Percentiles rank a stretch among this genome's conserved stretches.
Conservation (phyloP, 208 protist genomes). For the Acanthamoeba lenticulata region DNA sequence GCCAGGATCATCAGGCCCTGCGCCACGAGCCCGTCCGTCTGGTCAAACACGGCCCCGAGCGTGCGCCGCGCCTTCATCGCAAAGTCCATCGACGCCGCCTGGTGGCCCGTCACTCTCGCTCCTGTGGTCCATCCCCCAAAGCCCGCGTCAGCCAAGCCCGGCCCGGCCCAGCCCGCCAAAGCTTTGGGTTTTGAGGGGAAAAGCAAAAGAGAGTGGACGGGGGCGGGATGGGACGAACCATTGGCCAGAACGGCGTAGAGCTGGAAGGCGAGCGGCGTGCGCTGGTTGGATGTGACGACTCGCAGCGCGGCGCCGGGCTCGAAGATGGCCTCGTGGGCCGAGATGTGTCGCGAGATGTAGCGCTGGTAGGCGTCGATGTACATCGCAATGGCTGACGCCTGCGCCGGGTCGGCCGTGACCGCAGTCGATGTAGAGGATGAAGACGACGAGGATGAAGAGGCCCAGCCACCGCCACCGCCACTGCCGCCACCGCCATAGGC, state of each 20-base stretch:
- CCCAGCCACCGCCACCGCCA: neutral
- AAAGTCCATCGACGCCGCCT: conserved; percentile 35
- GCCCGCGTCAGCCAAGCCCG: neutral
- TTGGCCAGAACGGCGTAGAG: conserved; percentile 66
- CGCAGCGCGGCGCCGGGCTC: conserved; percentile 18
- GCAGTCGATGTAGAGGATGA: too few species aligned
- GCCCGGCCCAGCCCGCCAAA: neutral
- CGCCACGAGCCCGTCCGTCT: conserved; percentile 61
- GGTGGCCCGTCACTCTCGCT: conserved; percentile 35
- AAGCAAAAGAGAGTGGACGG: neutral
- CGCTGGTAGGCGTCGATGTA: conserved; percentile 60
- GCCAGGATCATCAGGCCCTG: conserved; percentile 66
- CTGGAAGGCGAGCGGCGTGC: conserved; percentile 65
- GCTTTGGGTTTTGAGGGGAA: neutral
- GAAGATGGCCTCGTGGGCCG: conserved; percentile 1
- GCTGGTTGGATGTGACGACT: conserved; percentile 43
- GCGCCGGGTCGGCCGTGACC: neutral
- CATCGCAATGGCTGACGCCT: neutral
- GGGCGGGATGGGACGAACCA: neutral
- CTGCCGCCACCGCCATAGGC: neutral
- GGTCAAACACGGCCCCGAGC: conserved; percentile 61
- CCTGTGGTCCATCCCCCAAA: neutral
- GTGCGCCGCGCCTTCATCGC: conserved; percentile 32
- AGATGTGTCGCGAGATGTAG: conserved; percentile 65
- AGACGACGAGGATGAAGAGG: too few species aligned